A percentile compares a stretch with the other conserved stretches of the same genome.
These are phyloP conservation scores for Candida succiphila DNA, from an alignment of 805 yeast species.

Conservation along the genomic window DNA sequence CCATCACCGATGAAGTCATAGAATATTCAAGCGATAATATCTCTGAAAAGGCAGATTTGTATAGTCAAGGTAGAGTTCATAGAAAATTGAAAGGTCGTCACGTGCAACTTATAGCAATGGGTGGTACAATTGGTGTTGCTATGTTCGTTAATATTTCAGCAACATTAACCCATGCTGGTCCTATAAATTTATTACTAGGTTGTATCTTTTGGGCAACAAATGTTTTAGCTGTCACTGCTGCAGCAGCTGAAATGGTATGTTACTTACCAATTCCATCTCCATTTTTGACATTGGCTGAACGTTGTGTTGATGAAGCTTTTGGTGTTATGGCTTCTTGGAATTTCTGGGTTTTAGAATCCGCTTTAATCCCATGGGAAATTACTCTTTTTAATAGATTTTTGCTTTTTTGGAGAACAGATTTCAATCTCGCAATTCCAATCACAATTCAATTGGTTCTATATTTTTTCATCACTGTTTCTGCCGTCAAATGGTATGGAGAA, in stretches of 20 bases:
- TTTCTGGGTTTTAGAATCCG: conserved; percentile 36
- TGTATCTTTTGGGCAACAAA: conserved; percentile 33
- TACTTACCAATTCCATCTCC: conserved; percentile 39
- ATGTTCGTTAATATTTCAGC: conserved; percentile 33
- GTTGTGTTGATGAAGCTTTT: conserved; percentile 35
- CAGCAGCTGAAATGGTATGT: conserved; percentile 37
- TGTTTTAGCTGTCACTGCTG: conserved; percentile 28
- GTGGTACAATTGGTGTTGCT: conserved; percentile 41
- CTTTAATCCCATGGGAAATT: conserved; percentile 40
- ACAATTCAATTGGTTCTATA: conserved; percentile 30
- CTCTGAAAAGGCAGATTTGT: conserved; percentile 5
- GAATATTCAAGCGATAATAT: conserved; percentile 5
- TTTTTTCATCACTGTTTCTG: conserved; percentile 31
- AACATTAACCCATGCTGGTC: conserved; percentile 30
- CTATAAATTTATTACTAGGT: conserved; percentile 29
- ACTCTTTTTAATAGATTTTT: conserved; percentile 35
- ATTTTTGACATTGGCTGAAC: conserved; percentile 33
- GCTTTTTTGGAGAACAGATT: conserved; percentile 39
- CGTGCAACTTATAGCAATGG: conserved; percentile 37
- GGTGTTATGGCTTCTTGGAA: conserved; percentile 41
- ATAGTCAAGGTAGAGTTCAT: conserved; percentile 11
- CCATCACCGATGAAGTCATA: not conserved
- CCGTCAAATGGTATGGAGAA: conserved; percentile 37
- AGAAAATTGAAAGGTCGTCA: conserved; percentile 30
- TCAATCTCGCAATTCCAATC: conserved; percentile 35